Percentiles rank a stretch among this genome's conserved stretches.
Evolutionary conservation across 768 basidiomycete genomes (phyloP).

Genomic region (Suillus fuscotomentosus): DNA sequence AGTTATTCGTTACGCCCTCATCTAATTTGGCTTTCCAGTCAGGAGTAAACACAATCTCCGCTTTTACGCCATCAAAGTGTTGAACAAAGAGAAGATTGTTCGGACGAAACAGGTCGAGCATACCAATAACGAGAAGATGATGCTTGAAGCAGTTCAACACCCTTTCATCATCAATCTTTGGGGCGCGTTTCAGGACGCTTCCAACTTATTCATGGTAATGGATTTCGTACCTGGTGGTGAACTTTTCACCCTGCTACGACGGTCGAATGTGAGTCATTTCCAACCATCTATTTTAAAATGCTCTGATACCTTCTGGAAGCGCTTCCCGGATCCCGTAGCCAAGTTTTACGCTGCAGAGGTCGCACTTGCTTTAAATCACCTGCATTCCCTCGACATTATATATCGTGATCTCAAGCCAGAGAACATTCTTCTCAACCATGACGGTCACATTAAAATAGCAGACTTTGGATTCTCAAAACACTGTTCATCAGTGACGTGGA

Average conservation of each 20-base stretch:
- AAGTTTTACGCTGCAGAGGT: constrained; percentile 98
- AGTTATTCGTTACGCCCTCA: constrained; percentile 10
- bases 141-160: constrained; percentile 83
- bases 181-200: constrained; percentile 90
- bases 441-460: constrained; percentile 95
- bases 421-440: constrained; percentile 89
- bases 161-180: constrained; percentile 96
- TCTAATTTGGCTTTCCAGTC: constrained; percentile 42
- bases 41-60: constrained; percentile 93
- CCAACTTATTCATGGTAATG: constrained; percentile 98
- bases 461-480: constrained; percentile 96
- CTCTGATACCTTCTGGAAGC: constrained; percentile 37
- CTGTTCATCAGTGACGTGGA: constrained; percentile 88
- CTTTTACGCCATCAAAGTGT: constrained; percentile 94
- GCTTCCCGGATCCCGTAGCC: constrained; percentile 96
- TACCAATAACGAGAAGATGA: constrained; percentile 91
- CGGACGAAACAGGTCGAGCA: constrained; percentile 95
- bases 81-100: constrained; percentile 91
- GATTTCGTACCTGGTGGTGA: constrained; percentile 97
- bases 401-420: constrained; percentile 99
- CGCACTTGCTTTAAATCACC: constrained; percentile 85
- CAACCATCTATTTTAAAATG: constrained; percentile 17
- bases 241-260: constrained; percentile 87
- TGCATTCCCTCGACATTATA: constrained; percentile 86
- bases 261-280: constrained; percentile 70